These are phyloP conservation scores for Sistotremastrum niveocremeum DNA, from an alignment of 768 basidiomycete genomes.

Conservation along the genomic window DNA sequence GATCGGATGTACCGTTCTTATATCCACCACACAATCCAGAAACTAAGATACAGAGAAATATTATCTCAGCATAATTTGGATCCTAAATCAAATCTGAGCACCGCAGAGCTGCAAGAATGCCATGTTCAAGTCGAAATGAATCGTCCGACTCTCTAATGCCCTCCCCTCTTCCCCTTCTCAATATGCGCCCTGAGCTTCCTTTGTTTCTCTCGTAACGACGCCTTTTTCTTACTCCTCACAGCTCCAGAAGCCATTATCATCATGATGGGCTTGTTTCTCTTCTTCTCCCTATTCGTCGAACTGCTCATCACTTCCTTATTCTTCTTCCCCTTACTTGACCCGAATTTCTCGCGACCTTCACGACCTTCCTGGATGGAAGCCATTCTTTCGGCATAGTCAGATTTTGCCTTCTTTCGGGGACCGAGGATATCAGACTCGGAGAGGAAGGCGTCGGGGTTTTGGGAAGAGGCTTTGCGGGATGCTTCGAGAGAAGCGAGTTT, in stretches of 20 bases:
- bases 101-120: too few relatives aligned
- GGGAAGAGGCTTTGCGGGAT: slow-evolving; percentile 39
- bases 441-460: slow-evolving; percentile 48
- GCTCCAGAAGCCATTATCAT: slow-evolving; percentile 72
- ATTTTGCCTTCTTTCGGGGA: slow-evolving; percentile 84
- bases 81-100: too few relatives aligned
- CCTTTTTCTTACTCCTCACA: slow-evolving; percentile 75
- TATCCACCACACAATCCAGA: too few relatives aligned
- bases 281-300: slow-evolving; percentile 86
- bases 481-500: slow-evolving; percentile 77
- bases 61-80: too few relatives aligned
- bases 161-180: slow-evolving; percentile 48
- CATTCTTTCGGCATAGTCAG: slow-evolving; percentile 87
- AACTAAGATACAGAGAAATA: too few relatives aligned
- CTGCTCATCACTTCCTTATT: slow-evolving; percentile 72
- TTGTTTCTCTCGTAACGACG: slow-evolving; percentile 70
- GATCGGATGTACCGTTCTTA: too few relatives aligned
- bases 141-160: slow-evolving; percentile 2
- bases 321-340: slow-evolving; percentile 83
- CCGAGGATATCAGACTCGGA: slow-evolving; percentile 90
- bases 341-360: slow-evolving; percentile 90
- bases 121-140: too few relatives aligned
- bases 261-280: slow-evolving; percentile 90
- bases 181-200: slow-evolving; percentile 65
- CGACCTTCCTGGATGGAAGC: slow-evolving; percentile 85